These are phyloP conservation scores for Hypomontagnella monticulosa DNA, from an alignment of 495 filamentous ascomycete genomes.

Conservation along the genomic window DNA sequence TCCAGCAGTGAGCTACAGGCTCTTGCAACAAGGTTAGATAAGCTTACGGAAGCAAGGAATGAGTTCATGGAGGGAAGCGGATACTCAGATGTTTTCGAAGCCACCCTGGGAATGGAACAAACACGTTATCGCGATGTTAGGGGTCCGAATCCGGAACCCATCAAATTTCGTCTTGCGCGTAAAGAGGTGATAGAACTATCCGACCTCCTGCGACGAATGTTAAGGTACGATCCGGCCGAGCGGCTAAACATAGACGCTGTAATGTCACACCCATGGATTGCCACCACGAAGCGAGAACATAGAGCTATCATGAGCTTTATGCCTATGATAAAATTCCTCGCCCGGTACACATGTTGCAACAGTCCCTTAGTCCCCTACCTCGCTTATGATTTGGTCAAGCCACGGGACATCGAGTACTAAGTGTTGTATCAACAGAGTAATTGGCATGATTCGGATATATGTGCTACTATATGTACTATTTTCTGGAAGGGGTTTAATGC, in stretches of 20 bases:
- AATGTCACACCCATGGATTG: constrained; percentile 23
- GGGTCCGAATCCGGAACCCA: too few relatives aligned
- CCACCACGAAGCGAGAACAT: too few relatives aligned
- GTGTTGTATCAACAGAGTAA: too few relatives aligned
- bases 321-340: background rate
- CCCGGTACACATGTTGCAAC: background rate
- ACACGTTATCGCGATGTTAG: background rate
- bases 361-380: background rate
- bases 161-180: background rate
- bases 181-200: constrained; percentile 7
- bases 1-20: background rate
- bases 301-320: background rate
- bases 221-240: constrained; percentile 19
- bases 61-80: background rate
- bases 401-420: too few relatives aligned
- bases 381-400: too few relatives aligned
- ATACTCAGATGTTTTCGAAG: constrained; percentile 22
- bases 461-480: too few relatives aligned
- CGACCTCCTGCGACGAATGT: constrained; percentile 9
- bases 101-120: background rate
- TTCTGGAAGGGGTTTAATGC: too few relatives aligned
- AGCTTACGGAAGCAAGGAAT: background rate
- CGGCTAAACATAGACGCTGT: background rate
- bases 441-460: too few relatives aligned
- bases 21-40: background rate